Conservation (phyloP, 495 filamentous ascomycete species). For the Cladorrhinum samala region DNA sequence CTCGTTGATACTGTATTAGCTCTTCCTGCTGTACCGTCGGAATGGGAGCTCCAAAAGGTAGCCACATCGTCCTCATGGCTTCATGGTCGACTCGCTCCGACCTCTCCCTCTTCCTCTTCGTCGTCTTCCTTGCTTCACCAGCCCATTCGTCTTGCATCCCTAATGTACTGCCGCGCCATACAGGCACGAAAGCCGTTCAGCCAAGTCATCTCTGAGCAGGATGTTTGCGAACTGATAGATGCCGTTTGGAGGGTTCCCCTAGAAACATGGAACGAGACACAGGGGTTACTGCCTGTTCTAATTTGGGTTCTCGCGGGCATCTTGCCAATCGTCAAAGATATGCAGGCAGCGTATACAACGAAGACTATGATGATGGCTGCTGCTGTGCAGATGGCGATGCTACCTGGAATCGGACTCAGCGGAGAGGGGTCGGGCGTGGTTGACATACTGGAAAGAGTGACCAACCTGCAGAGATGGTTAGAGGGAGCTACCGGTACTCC, state of each 20-base stretch:
- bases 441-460: slow-evolving; percentile 21
- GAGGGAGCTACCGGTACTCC: slow-evolving; percentile 9
- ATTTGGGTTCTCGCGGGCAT: not conserved
- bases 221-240: not conserved
- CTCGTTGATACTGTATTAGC: slow-evolving; percentile 10
- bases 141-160: slow-evolving; percentile 3
- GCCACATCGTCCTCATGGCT: slow-evolving; percentile 11
- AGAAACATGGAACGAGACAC: slow-evolving; percentile 5
- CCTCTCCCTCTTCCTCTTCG: not conserved
- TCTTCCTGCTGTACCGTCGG: not conserved
- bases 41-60: slow-evolving; percentile 8
- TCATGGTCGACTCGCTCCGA: not conserved
- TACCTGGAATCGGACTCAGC: no score
- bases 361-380: slow-evolving; percentile 9
- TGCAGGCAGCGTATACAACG: not conserved
- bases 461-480: not conserved
- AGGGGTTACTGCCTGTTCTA: slow-evolving; percentile 2
- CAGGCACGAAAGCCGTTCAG: not conserved
- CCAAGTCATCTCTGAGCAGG: not conserved
- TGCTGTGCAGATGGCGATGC: slow-evolving; percentile 6
- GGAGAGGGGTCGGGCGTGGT: slow-evolving; percentile 5
- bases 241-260: slow-evolving; percentile 1
- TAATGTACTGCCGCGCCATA: slow-evolving; percentile 13
- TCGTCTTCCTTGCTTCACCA: not conserved
- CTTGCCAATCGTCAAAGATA: not conserved